Evolutionary conservation across 352 stramenopile genomes (phyloP), one percentile per base, ranked within the genome.

Genomic region (Blastocystis sp.): DNA sequence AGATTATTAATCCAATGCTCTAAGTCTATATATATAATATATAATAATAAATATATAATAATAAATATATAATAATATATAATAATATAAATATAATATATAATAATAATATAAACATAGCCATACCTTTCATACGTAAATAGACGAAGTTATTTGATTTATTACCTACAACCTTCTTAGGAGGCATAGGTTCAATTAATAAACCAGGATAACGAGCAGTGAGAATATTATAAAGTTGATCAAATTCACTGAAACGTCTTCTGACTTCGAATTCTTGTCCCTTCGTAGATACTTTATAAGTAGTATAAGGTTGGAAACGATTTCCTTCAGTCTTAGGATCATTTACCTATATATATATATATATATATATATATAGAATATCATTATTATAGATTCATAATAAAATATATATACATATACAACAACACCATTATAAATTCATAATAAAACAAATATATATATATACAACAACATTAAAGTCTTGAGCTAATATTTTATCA

Each of bases 101-200:
- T n/a, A n/a, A 9, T 58, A 18, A 58, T 5, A 18, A n/a, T 9
- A n/a, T 6, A 6, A 5, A n/a, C 13, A 19, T 13, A 16, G 4
- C 6, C 13, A 18, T 23, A 58, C 47, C 30, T 21, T 58, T 37
- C 52, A 62, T 62, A 4, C 52, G 33, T 3, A 62, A 4, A 3
- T 54, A 30, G 2, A 62, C 52, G 11, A 42, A 54, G 13, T 62
- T 42, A 2, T 62, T 42, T 2, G 32, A 48, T 9, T 39, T 62
- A n/a, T 62, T 62, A 13, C 54, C 54, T 34, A 62, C 37, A 18
- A 42, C 52, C 52, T 62, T 62, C 49, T 59, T 59, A 9, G 52
- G 52, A 10, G 52, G 52, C 6, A 62, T 39, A 6, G 52, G 52
- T 10, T 47, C 54, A 27, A 62, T 18, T 11, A 62, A 42, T 16